Conservation (phyloP, 2,329 filamentous ascomycete genomes). For the Aureobasidium sp. region DNA sequence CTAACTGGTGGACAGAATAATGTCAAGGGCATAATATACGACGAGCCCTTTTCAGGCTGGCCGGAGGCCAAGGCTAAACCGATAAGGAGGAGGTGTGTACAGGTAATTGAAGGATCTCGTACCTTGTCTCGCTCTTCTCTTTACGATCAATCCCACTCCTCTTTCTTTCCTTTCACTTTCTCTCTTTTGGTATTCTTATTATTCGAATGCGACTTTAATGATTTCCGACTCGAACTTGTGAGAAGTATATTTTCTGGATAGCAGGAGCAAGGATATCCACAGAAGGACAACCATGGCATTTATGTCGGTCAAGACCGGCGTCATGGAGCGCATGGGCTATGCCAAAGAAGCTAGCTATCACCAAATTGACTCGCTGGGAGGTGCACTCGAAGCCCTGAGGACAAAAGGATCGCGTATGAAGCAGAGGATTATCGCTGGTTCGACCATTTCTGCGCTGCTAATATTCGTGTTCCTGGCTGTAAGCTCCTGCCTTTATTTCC, state of each 20-base stretch:
- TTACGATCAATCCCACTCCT: no score
- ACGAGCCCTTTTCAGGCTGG: no score
- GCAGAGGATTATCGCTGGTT: slow-evolving; percentile 10
- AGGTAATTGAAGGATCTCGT: no score
- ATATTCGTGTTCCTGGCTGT: background rate
- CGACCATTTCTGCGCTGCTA: background rate
- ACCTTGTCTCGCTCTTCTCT: no score
- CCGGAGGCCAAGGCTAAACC: no score
- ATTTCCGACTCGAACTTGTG: background rate
- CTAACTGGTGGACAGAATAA: no score
- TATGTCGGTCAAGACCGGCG: background rate
- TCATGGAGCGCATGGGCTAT: background rate
- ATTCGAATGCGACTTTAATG: background rate
- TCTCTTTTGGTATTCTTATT: background rate
- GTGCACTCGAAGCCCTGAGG: background rate
- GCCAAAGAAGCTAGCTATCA: background rate
- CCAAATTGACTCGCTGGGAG: background rate
- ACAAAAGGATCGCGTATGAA: background rate
- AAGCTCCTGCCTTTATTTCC: background rate
- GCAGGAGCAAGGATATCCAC: background rate
- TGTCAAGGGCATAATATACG: no score
- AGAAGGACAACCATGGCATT: background rate
- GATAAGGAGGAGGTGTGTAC: no score
- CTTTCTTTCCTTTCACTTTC: background rate
- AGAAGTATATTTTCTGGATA: background rate